Conservation (phyloP, 73 alveolate species). For the Breviolum minutum region DNA sequence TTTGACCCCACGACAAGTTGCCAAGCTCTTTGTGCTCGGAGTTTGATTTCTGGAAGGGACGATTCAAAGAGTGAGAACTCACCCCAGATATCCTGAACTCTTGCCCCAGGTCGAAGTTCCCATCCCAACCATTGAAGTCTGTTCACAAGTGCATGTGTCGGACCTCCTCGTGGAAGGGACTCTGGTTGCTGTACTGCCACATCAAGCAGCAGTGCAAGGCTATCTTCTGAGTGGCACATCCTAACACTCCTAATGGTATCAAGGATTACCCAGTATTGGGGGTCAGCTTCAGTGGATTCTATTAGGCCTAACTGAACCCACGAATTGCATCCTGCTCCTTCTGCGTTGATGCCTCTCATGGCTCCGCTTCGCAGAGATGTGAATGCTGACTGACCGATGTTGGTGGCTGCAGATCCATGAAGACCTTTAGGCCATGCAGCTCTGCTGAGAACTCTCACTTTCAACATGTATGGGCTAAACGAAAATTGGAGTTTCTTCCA, state of each 20-base stretch:
- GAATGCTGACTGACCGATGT: background rate
- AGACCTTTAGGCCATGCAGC: slow-evolving; percentile 13
- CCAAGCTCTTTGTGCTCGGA: too few species aligned
- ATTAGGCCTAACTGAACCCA: background rate
- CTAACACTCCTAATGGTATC: background rate
- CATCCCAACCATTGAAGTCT: too few species aligned
- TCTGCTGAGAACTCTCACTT: background rate
- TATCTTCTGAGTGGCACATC: background rate
- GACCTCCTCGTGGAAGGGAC: too few species aligned
- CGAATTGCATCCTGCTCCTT: background rate
- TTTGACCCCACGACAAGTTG: too few species aligned
- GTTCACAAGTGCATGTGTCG: too few species aligned
- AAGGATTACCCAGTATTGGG: background rate
- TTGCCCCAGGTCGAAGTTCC: too few species aligned
- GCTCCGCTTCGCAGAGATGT: background rate
- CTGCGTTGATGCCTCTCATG: background rate
- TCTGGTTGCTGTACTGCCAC: too few species aligned
- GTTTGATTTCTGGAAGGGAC: too few species aligned
- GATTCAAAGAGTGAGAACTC: too few species aligned
- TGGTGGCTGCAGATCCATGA: background rate
- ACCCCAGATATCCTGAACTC: too few species aligned
- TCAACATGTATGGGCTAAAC: background rate
- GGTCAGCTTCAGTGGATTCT: background rate
- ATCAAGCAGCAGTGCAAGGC: too few species aligned
- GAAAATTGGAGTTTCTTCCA: background rate